These are phyloP conservation scores for Buxus sempervirens DNA, from an alignment of 164 flowering plant genomes.

Conservation along the genomic window DNA sequence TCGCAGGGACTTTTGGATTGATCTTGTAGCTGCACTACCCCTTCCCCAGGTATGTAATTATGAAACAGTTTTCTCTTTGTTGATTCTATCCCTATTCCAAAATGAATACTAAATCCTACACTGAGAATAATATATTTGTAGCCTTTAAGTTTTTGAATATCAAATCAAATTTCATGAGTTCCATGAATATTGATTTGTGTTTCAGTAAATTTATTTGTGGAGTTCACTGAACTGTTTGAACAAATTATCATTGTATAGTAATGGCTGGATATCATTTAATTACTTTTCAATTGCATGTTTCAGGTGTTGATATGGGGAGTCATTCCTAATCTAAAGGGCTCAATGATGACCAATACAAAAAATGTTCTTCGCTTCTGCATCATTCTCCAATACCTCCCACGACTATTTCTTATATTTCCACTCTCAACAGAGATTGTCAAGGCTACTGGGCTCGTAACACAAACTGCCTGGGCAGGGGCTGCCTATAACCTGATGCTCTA, in stretches of 20 bases:
- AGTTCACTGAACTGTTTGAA: no score
- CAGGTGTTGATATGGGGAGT: conserved; percentile 76
- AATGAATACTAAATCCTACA: no score
- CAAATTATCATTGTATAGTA: no score
- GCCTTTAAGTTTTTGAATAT: no score
- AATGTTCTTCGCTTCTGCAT: conserved; percentile 43
- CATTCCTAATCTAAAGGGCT: conserved; percentile 58
- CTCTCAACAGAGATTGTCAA: conserved; percentile 60
- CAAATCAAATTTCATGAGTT: no score
- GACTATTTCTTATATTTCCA: conserved; percentile 67
- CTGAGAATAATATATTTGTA: no score
- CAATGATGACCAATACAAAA: conserved; percentile 64
- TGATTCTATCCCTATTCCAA: not conserved
- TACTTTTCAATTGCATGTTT: conserved; percentile 10
- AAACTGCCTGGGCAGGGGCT: conserved; percentile 92
- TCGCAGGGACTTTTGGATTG: conserved; percentile 59
- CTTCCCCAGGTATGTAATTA: conserved; percentile 77
- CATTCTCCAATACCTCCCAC: conserved; percentile 61
- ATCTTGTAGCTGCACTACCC: conserved; percentile 75
- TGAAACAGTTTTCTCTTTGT: conserved; percentile 4
- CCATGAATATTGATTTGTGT: no score
- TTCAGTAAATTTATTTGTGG: no score
- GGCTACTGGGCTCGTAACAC: conserved; percentile 62
- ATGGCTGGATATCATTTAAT: no score
- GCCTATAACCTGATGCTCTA: conserved; percentile 78